Percentiles rank a stretch among this genome's conserved stretches.
These are phyloP conservation scores for Teratosphaeria gauchensis DNA, from an alignment of 2,329 filamentous ascomycete species.

Conservation along the genomic window DNA sequence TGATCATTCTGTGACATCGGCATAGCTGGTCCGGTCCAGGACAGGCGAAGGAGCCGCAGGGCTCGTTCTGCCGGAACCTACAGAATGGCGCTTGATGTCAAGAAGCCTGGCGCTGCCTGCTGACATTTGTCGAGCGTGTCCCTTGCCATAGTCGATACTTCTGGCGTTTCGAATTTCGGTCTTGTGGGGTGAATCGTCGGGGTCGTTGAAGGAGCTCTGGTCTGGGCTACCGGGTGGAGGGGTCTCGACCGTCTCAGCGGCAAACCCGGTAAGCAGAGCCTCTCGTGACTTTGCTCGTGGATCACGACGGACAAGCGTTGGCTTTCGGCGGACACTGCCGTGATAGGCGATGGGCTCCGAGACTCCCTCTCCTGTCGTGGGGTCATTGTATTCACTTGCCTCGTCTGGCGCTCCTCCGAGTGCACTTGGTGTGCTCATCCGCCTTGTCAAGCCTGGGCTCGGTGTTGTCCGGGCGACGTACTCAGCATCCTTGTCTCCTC, in stretches of 20 bases:
- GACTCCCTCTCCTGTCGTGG: not conserved
- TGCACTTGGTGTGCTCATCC: conserved; percentile 6
- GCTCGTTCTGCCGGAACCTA: not conserved
- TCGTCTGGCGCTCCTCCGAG: conserved; percentile 41
- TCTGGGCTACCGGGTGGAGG: conserved; percentile 18
- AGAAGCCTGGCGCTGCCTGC: conserved; percentile 68
- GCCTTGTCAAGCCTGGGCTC: conserved; percentile 1
- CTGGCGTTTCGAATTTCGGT: conserved; percentile 52
- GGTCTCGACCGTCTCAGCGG: conserved; percentile 14
- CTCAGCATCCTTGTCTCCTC: conserved; percentile 56
- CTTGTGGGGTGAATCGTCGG: not conserved
- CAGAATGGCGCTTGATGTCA: conserved; percentile 31
- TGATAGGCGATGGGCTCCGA: conserved; percentile 28
- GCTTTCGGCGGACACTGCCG: conserved; percentile 44
- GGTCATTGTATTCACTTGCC: conserved; percentile 8
- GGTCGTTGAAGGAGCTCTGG: conserved; percentile 10
- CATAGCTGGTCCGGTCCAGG: not conserved
- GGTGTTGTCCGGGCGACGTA: conserved; percentile 44
- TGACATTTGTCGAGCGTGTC: conserved; percentile 62
- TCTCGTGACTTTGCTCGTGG: conserved; percentile 52
- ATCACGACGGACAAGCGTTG: conserved; percentile 55
- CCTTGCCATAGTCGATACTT: conserved; percentile 54
- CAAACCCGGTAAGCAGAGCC: conserved; percentile 47
- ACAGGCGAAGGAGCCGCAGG: not conserved
- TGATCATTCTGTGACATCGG: not conserved